A percentile compares a stretch with the other conserved stretches of the same genome.
phyloP scores from a whole-genome alignment of 371 early-diverging fungal genomes.

The Parasitella parasitica region DNA sequence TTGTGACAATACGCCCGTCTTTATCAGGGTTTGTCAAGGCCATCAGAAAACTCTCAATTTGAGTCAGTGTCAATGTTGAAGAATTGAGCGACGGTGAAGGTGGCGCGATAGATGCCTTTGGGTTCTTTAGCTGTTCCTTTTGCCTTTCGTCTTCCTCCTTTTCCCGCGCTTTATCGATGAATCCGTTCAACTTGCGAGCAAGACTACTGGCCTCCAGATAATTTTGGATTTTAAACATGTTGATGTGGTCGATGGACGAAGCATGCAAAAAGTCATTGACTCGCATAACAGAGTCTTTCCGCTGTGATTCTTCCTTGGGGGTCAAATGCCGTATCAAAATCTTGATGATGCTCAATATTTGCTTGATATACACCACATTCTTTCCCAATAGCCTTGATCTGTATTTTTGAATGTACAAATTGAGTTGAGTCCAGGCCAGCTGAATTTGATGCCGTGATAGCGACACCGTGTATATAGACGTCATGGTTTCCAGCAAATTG shows the following conservation, averaged over 20 bases:
- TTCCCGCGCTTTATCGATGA: constrained; percentile 49
- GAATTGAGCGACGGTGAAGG: constrained; percentile 9
- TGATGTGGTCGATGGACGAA: constrained; percentile 78
- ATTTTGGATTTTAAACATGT: constrained; percentile 77
- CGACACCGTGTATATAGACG: constrained; percentile 57
- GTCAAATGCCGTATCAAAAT: constrained; percentile 29
- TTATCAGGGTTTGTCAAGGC: constrained; percentile 62
- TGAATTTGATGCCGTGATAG: constrained; percentile 49
- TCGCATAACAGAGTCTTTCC: constrained; percentile 40
- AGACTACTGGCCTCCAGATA: constrained; percentile 74
- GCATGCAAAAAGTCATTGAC: constrained; percentile 75
- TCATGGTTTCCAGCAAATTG: constrained; percentile 77
- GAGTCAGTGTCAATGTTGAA: constrained; percentile 48
- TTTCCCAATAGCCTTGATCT: constrained; percentile 66
- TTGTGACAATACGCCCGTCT: constrained; percentile 71
- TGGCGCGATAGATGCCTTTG: constrained; percentile 1
- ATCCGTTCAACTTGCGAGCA: constrained; percentile 71
- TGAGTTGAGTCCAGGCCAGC: constrained; percentile 55
- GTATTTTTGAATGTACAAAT: constrained; percentile 73
- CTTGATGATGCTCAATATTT: constrained; percentile 55
- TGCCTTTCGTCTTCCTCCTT: constrained; percentile 30
- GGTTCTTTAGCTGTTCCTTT: constrained; percentile 8
- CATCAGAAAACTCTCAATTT: constrained; percentile 60
- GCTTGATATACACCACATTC: constrained; percentile 79
- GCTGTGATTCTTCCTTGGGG: constrained; percentile 3